phyloP scores from a whole-genome alignment of 768 basidiomycete genomes.

The Xerocomellus intermedius region DNA sequence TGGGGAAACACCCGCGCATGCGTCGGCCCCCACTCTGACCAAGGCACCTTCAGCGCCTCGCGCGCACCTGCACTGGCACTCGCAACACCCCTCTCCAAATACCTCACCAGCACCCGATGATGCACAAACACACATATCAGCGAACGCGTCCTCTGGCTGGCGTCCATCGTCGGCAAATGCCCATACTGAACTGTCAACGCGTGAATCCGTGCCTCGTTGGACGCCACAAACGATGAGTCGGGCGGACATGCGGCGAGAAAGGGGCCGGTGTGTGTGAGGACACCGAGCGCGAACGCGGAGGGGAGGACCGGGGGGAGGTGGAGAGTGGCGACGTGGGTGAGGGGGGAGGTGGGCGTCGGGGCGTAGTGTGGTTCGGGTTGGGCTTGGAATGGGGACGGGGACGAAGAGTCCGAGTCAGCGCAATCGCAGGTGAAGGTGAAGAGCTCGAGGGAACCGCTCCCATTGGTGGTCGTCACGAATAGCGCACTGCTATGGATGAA shows the following conservation, averaged over 20 bases:
- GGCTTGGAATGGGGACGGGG: background rate
- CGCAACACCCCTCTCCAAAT: slow-evolving; percentile 1
- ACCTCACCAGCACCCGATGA: slow-evolving; percentile 29
- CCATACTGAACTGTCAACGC: slow-evolving; percentile 27
- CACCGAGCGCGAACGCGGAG: slow-evolving; percentile 11
- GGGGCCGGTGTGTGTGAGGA: slow-evolving; percentile 35
- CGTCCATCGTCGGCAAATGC: background rate
- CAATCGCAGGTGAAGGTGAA: slow-evolving; percentile 37
- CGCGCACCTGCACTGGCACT: background rate
- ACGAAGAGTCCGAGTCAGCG: background rate
- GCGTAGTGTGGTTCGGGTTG: background rate
- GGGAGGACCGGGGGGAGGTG: slow-evolving; percentile 11
- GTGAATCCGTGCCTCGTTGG: slow-evolving; percentile 22
- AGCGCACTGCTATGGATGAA: slow-evolving; percentile 45
- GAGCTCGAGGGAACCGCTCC: slow-evolving; percentile 41
- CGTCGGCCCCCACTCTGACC: slow-evolving; percentile 40
- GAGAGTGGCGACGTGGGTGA: slow-evolving; percentile 22
- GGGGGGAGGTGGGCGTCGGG: background rate
- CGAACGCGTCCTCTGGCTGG: slow-evolving; percentile 7
- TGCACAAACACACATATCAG: slow-evolving; percentile 33
- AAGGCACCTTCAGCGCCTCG: slow-evolving; percentile 18
- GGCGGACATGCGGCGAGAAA: slow-evolving; percentile 28
- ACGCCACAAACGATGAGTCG: slow-evolving; percentile 27
- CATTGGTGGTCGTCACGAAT: slow-evolving; percentile 37
- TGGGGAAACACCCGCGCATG: slow-evolving; percentile 35